Base-by-base conservation (phyloP, 441 rosid species). In the Euphorbia schlechtendalii region DNA sequence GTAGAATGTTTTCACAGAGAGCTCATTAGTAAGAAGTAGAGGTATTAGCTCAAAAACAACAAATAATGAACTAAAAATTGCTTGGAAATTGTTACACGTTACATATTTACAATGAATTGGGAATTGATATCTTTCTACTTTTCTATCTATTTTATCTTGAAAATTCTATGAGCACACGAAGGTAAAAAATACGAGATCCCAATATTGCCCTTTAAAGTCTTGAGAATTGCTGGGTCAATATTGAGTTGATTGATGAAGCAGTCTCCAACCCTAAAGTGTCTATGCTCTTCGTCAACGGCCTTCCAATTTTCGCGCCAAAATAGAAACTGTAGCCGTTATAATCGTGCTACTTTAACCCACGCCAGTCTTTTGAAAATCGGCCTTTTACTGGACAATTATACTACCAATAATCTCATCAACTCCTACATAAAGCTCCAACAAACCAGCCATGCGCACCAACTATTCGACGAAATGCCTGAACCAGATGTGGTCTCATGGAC, bases 401-500 rank as follows among this genome's bases (percentile, higher is more conserved):
- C 78, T 20, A 27, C 69, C 9, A 91, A 85, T 71, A 81, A 76
- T 52, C 85, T 88, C 76, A 65, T 84, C 5, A 83, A 77, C 14
- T 56, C 74, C 4, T 88, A 80, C 24, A 38, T 77, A 8, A 74
- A 69, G 28, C 67, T 76, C 40, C 69, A 22, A 10, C 69, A 61
- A 20, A 74, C 61, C 53, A 56, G 1, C 14, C 30, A 45, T 32
- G 92, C 92, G 1, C 78, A 38, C 48, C 71, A 69, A 1, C 5
- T 86, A 82, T 81, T 88, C 56, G 92, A 83, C 1, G 96, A 86
- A 84, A 88, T 86, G 86, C 64, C 60, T 54, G 79, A 83, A 60
- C 90, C 89, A 63, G 87, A 88, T 34, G 94, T 86, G 5, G 89
- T 91, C 12, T 91, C 96, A 0, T 91, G 80, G 81, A 86, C 90